Percentiles rank a stretch among this genome's conserved stretches.
Conservation (phyloP, 306 rosid species). For the Lablab purpureus region DNA sequence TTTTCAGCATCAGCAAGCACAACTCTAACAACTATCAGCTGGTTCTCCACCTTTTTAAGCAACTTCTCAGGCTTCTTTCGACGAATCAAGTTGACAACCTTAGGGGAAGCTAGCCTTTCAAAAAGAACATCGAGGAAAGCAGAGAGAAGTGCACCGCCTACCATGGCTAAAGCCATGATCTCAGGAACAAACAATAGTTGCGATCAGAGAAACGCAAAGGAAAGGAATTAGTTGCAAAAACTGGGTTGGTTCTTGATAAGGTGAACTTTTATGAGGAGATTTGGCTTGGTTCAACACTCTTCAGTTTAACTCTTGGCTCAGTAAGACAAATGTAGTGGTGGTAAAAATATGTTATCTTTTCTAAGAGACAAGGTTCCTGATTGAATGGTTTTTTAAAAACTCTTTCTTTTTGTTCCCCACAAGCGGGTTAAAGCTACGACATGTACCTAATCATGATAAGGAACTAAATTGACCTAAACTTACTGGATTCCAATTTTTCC, state of each 20-base stretch:
- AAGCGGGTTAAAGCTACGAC: too few species aligned
- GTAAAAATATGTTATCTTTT: too few species aligned
- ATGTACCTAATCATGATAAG: too few species aligned
- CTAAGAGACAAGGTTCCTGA: too few species aligned
- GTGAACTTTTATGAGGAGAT: background rate
- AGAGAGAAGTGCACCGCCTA: too few species aligned
- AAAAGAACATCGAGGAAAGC: background rate
- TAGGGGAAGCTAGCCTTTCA: background rate
- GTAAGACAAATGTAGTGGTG: too few species aligned
- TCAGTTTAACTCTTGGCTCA: too few species aligned
- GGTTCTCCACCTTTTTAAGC: background rate
- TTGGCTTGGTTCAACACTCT: background rate
- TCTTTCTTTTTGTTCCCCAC: too few species aligned
- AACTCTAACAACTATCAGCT: background rate
- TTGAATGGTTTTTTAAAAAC: too few species aligned
- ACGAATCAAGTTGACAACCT: background rate
- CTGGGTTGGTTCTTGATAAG: background rate
- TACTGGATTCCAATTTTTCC: too few species aligned
- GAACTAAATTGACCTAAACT: too few species aligned
- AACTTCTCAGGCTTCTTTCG: background rate
- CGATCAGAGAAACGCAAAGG: background rate
- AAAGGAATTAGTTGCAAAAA: background rate
- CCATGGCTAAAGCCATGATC: too few species aligned
- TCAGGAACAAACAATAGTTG: background rate
- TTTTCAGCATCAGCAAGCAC: background rate